Base-by-base conservation (phyloP, 176 grass and related monocot species). In the Rhynchospora breviuscula region DNA sequence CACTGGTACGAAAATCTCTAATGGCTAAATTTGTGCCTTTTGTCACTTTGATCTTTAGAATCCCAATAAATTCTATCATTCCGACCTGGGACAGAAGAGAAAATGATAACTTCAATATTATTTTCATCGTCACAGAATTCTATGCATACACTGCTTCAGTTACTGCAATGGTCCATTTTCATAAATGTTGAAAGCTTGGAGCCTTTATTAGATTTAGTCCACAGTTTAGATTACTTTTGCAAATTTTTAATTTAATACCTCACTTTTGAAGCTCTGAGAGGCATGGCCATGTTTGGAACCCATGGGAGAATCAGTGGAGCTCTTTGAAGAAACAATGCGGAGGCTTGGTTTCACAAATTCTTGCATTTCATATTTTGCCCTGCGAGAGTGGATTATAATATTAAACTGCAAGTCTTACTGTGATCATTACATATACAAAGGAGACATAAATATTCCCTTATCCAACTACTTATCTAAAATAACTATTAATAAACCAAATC, bases 311-410 rank as follows among this genome's bases (percentile, higher is more conserved):
- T 78, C 67, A 62, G 85, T 87, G 88, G 83, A 89, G 61, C 85
- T 74, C 80, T 79, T 87, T 61, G 71, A 83, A 84, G 92, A 94
- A 80, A 77, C 74, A 45, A 98, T 94, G 33, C 89, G 73, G 58
- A 98, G 79, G 81, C 89, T 93, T 84, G 95, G 95, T 59, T 92
- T 88, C 75, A 98, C 23, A 86, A 94, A 94, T 71, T 94, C 90
- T 85, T 95, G 90, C 1, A 87, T 73, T 66, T 90, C 90, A 62
- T 98, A 95, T 88, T 98, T 98, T 6, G 92, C 92, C 84, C 95
- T 94, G 60, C 85, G 59, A 85, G 3, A 45, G 67, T 26, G 71
- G 19, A 67, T 80, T 82, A 66, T 15, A 73, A 47, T 2, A 33
- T 70, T 17, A 51, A 25, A 85, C 70, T 3, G 18, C 15, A 61